Evolutionary conservation across 306 rosid genomes (phyloP).

Genomic region (Fagus sylvatica): DNA sequence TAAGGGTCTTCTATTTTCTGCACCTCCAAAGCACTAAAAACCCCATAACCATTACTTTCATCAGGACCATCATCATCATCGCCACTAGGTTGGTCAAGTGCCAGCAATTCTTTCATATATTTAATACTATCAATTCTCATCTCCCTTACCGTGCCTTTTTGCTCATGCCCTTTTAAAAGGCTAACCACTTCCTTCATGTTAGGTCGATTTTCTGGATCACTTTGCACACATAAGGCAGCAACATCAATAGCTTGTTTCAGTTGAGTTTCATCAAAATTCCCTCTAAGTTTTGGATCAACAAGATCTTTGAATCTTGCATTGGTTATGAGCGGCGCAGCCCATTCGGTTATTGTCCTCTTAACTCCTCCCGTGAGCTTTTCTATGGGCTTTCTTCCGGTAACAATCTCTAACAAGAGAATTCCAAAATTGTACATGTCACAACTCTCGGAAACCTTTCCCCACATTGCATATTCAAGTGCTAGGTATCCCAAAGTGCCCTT

Average conservation of each 20-base stretch:
- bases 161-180: slow-evolving; percentile 56
- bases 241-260: slow-evolving; percentile 56
- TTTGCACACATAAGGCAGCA: slow-evolving; percentile 68
- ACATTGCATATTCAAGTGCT: slow-evolving; percentile 94
- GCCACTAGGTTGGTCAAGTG: slow-evolving; percentile 47
- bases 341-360: slow-evolving; percentile 71
- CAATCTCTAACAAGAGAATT: slow-evolving; percentile 69
- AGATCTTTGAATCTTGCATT: slow-evolving; percentile 55
- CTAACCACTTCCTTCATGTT: slow-evolving; percentile 71
- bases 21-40: slow-evolving; percentile 71
- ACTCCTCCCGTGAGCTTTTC: slow-evolving; percentile 74
- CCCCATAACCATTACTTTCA: slow-evolving; percentile 60
- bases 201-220: slow-evolving; percentile 63
- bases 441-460: slow-evolving; percentile 91
- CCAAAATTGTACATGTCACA: slow-evolving; percentile 88
- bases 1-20: slow-evolving; percentile 58
- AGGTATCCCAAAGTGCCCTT: slow-evolving; percentile 89
- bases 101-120: slow-evolving; percentile 45
- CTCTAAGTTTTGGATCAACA: slow-evolving; percentile 67
- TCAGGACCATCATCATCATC: slow-evolving; percentile 27
- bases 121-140: slow-evolving; percentile 53
- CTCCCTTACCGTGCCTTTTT: slow-evolving; percentile 26
- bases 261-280: slow-evolving; percentile 62
- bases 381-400: slow-evolving; percentile 80
- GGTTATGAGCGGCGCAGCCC: slow-evolving; percentile 69